Base-by-base conservation (phyloP, 1,284 basidiomycete species). In the Heterobasidion annosum region DNA sequence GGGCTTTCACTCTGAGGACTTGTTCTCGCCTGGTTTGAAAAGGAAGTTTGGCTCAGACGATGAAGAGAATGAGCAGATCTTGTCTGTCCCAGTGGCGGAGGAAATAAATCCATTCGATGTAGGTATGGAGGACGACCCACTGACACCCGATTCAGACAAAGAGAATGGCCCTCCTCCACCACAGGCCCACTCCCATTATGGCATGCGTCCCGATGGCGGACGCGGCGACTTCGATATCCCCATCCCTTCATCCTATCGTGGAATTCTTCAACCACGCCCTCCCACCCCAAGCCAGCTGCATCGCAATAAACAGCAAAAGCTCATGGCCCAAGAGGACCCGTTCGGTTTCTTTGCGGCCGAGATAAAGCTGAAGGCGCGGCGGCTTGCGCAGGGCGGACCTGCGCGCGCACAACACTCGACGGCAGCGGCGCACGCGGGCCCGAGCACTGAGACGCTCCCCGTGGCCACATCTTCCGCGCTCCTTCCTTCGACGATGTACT, bases 281-380 rank as follows among this genome's bases (percentile, higher is more conserved):
- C 50, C 9, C 25, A 59, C 47, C 50, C 54, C 34, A 54, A 54
- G 34, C 54, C 52, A 51, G n/a, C n/a, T 44, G 34, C 34, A 51
- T 16, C 18, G 3, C n/a, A n/a, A n/a, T n/a, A 40, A 35, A 16
- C 57, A 32, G 37, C 54, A 16, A 46, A 61, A 53, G 37, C 49
- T 46, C 50, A 42, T 19, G 19, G 57, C 58, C 16, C 62, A 66
- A 37, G 75, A 77, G 44, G 58, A 59, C 33, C 76, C 74, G 1
- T 76, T 76, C 54, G 74, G 74, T 0, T 69, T 76, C 32, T 58
- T 74, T 16, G 73, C 71, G 8, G 66, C 70, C 0, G 75, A 77
- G 61, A 62, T 65, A 33, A 66, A 67, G 18, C 53, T 75, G 48
- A 73, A 71, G 60, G 62, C 59, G 2, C 56, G 63, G 15, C 59